Percentiles rank a stretch among this genome's conserved stretches.
phyloP scores from a whole-genome alignment of 768 basidiomycete genomes.

The Agaricus subrufescens region DNA sequence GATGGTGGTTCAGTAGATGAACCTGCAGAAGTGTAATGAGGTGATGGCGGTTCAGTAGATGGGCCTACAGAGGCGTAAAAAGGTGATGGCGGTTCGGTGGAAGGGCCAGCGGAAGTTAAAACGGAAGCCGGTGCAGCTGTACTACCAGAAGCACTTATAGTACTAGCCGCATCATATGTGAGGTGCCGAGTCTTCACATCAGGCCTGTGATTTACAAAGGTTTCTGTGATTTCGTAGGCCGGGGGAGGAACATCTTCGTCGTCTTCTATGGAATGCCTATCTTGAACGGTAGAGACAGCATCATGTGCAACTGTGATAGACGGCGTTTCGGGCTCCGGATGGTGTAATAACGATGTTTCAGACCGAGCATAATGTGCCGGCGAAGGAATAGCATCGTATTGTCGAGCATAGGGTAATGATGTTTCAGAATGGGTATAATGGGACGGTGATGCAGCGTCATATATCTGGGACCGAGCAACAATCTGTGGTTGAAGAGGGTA shows the following conservation, averaged over 20 bases:
- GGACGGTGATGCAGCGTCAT: background rate
- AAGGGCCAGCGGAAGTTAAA: background rate
- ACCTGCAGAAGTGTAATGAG: too few species aligned
- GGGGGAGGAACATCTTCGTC: background rate
- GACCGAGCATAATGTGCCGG: background rate
- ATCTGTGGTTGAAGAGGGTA: slow-evolving; percentile 2
- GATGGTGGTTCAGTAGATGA: too few species aligned
- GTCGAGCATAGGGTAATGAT: too few species aligned
- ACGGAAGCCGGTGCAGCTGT: background rate
- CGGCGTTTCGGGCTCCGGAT: too few species aligned
- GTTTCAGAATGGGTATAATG: background rate
- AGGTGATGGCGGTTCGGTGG: background rate
- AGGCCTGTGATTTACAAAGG: background rate
- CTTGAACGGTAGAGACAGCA: background rate
- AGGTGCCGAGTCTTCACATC: background rate
- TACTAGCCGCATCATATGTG: background rate
- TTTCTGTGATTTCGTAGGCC: background rate
- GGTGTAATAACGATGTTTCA: too few species aligned
- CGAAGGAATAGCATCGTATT: background rate
- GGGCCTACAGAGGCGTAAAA: background rate
- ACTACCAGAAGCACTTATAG: background rate
- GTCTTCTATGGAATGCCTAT: background rate
- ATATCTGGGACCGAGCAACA: background rate
- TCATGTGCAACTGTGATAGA: too few species aligned
- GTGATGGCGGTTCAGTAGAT: background rate